These are phyloP conservation scores for Pelargonium fulgidum DNA, from an alignment of 441 rosid species.

Conservation along the genomic window DNA sequence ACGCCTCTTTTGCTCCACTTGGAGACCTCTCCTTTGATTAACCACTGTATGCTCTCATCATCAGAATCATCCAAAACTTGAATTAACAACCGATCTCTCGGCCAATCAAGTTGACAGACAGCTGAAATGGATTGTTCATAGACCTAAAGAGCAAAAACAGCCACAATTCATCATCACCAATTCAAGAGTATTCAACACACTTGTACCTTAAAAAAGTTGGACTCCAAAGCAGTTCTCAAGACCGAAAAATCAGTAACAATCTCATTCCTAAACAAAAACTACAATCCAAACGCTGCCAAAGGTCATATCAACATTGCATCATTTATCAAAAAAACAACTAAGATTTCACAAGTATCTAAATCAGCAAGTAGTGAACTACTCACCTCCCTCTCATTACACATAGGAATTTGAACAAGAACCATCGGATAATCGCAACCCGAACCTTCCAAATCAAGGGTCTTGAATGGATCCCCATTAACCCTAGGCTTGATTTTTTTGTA, in stretches of 20 bases:
- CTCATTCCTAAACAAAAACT: no score
- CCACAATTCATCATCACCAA: not conserved
- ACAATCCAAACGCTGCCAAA: not conserved
- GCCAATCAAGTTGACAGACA: conserved; percentile 90
- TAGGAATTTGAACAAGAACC: conserved; percentile 97
- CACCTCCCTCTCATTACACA: conserved; percentile 96
- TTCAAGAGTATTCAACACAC: no score
- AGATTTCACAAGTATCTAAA: no score
- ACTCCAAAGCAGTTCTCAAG: no score
- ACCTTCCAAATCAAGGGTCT: conserved; percentile 53
- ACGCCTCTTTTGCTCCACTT: conserved; percentile 73
- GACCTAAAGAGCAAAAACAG: conserved; percentile 38
- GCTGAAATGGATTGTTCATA: conserved; percentile 90
- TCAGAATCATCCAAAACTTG: conserved; percentile 90
- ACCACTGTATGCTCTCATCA: conserved; percentile 61
- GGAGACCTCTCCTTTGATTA: conserved; percentile 64
- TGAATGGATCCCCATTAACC: conserved; percentile 49
- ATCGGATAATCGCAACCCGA: conserved; percentile 52
- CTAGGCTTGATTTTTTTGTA: conserved; percentile 67
- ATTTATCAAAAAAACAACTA: no score
- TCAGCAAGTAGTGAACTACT: conserved; percentile 14
- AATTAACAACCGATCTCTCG: conserved; percentile 62
- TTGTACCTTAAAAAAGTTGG: no score
- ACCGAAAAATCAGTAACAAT: no score
- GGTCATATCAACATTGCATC: not conserved